Evolutionary conservation across 2,329 filamentous ascomycete species (phyloP), one percentile per base, ranked within the genome.

Genomic region (Colletotrichum viniferum): DNA sequence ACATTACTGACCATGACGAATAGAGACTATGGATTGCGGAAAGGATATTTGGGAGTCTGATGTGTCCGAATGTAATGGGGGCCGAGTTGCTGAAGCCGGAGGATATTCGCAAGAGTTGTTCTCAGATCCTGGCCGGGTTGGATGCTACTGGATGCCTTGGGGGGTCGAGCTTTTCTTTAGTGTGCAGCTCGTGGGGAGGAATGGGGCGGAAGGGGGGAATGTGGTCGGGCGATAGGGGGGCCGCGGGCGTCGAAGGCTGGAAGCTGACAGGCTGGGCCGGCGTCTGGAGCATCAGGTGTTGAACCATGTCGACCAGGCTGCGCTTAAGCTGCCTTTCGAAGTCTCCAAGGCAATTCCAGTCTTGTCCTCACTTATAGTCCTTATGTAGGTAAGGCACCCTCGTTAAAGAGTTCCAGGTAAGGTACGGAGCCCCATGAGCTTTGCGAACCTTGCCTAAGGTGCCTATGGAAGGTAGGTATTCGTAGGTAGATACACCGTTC

Each of bases 161-260:
- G 55, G 55, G 67, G 67, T 76, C 56, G 71, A 77, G 76, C 76
- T 77, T 77, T 77, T 77, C 76, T 77, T 66, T 77, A 75, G 71
- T 77, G 74, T 69, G 76, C 64, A 60, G 65, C 69, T 76, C 71
- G 76, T 67, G 69, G 77, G 72, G 67, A 68, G 70, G 69, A 43
- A 73, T 68, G 76, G 76, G 71, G 73, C 76, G 67, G 69, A 65
- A 65, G 63, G 56, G 69, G 74, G 63, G 61, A 69, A 68, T 43
- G 56, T 52, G 43, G 43, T 77, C 58, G 55, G 71, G 68, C 74
- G 55, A 77, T 71, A 75, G 65, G 70, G 76, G 74, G 72, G 36
- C 74, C 52, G 56, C 66, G 67, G 68, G 62, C 30, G 64, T 64
- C 24, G 30, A 65, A 62, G 69, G 69, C 61, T 62, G 61, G 69